A percentile compares a stretch with the other conserved stretches of the same genome.
Evolutionary conservation across 805 yeast genomes (phyloP).

Genomic region (Candida tammaniensis): DNA sequence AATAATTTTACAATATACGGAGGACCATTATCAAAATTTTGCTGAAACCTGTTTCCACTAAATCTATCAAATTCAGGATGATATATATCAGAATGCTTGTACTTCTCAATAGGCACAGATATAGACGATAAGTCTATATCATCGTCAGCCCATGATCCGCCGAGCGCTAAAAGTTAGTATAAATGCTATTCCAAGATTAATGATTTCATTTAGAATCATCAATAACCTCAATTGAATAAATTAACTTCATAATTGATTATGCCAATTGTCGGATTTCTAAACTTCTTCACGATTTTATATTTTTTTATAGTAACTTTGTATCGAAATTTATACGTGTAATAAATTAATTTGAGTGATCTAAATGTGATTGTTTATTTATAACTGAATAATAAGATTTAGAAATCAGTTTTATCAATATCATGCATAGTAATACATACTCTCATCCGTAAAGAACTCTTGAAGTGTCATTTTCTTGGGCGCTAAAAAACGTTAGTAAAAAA

Average conservation of each 20-base stretch:
- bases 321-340: too few relatives aligned
- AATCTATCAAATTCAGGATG: constrained; percentile 2
- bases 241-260: too few relatives aligned
- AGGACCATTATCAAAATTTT: constrained; percentile 33
- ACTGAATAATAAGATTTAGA: too few relatives aligned
- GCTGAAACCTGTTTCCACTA: neutral
- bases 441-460: constrained; percentile 44
- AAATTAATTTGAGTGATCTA: too few relatives aligned
- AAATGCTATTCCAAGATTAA: too few relatives aligned
- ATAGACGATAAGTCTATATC: constrained; percentile 45
- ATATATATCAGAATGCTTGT: constrained; percentile 11
- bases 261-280: too few relatives aligned
- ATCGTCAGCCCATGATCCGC: constrained; percentile 49
- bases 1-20: constrained; percentile 66
- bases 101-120: constrained; percentile 41
- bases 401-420: too few relatives aligned
- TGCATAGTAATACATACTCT: constrained; percentile 32
- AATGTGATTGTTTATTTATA: too few relatives aligned
- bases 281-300: too few relatives aligned
- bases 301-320: too few relatives aligned
- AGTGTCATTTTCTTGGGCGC: constrained; percentile 43
- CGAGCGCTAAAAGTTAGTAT: constrained; percentile 29
- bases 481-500: constrained; percentile 5
- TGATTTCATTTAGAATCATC: neutral
- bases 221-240: too few relatives aligned